phyloP scores from a whole-genome alignment of 305 asterid species.

The Solanum hybrid region DNA sequence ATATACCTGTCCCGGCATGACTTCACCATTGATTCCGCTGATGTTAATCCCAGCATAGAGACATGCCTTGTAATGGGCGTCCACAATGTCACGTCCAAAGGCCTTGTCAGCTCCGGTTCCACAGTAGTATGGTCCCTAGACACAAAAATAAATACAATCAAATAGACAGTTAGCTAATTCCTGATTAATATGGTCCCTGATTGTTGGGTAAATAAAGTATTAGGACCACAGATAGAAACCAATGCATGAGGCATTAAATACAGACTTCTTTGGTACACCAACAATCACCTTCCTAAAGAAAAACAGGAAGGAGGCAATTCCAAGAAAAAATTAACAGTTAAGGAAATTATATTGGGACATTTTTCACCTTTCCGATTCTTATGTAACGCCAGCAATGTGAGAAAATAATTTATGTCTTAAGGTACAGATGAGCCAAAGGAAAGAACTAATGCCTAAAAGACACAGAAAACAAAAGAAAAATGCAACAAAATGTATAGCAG shows the following conservation, averaged over 20 bases:
- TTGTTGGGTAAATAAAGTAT: neutral
- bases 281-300: neutral
- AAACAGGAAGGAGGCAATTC: too few relatives aligned
- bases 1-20: conserved; percentile 26
- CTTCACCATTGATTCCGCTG: conserved; percentile 64
- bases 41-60: conserved; percentile 4
- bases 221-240: neutral
- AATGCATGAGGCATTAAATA: neutral
- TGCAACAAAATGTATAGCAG: neutral
- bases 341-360: neutral
- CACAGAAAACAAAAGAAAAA: neutral
- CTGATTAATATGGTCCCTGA: neutral
- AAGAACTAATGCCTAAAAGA: neutral
- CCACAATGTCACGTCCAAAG: conserved; percentile 12
- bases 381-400: neutral
- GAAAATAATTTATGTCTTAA: neutral
- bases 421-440: neutral
- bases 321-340: too few relatives aligned
- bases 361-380: neutral
- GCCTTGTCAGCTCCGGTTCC: conserved; percentile 14
- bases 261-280: neutral
- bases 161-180: neutral
- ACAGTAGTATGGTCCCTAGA: conserved; percentile 83
- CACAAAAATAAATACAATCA: neutral
- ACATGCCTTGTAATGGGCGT: conserved; percentile 26